These are phyloP conservation scores for Trypanosoma avium DNA, from an alignment of 208 protist genomes.

Conservation along the genomic window DNA sequence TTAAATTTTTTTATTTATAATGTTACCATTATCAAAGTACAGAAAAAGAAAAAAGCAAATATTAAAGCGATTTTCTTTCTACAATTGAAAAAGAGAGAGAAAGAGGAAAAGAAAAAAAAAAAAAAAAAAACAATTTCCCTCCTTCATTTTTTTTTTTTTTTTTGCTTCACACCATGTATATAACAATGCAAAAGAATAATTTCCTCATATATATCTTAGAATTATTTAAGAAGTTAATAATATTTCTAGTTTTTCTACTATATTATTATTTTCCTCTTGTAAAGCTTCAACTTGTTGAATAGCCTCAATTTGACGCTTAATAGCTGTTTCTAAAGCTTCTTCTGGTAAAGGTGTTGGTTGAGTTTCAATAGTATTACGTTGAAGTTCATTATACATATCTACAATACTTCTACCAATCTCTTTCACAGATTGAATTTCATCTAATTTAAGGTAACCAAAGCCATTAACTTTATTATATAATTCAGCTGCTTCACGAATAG, in stretches of 20 bases:
- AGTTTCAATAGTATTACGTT: conserved; percentile 38
- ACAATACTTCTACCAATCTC: conserved; percentile 64
- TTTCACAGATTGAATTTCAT: conserved; percentile 31
- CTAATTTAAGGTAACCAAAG: conserved; percentile 58
- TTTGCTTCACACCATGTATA: no score
- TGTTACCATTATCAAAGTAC: no score
- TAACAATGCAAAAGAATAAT: not conserved
- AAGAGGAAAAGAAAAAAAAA: not conserved
- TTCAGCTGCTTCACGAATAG: conserved; percentile 17
- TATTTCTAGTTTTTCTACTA: conserved; percentile 59
- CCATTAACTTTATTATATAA: conserved; percentile 64
- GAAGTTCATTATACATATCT: conserved; percentile 76
- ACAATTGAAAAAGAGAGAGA: not conserved
- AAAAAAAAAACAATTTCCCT: not conserved
- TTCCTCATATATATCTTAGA: not conserved
- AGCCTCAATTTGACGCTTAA: conserved; percentile 70
- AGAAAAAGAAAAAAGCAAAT: not conserved
- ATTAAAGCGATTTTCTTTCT: no score
- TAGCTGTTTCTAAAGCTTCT: conserved; percentile 78
- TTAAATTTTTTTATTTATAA: no score
- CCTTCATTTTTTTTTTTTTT: no score
- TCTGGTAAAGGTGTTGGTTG: conserved; percentile 50
- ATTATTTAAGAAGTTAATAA: conserved; percentile 36
- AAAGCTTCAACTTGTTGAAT: conserved; percentile 60
- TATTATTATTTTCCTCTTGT: conserved; percentile 55